These are phyloP conservation scores for Neocatenulostroma microsporum DNA, from an alignment of 2,329 filamentous ascomycete genomes.

Conservation along the genomic window DNA sequence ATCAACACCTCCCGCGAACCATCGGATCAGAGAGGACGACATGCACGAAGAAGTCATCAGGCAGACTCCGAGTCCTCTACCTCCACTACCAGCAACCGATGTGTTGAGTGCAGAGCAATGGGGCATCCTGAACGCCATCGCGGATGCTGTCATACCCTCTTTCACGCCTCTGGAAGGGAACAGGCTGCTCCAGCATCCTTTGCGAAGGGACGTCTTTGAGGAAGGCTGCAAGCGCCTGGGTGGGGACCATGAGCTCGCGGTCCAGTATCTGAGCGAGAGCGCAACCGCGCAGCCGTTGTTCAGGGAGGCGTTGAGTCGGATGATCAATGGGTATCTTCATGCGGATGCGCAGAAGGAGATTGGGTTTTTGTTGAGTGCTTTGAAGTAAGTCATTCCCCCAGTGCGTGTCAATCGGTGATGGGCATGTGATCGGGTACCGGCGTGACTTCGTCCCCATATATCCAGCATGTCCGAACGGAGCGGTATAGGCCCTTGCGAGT, in stretches of 20 bases:
- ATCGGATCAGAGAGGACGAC: slow-evolving; percentile 3
- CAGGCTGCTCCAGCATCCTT: slow-evolving; percentile 20
- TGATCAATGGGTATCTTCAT: slow-evolving; percentile 44
- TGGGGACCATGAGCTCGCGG: slow-evolving; percentile 29
- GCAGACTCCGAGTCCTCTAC: slow-evolving; percentile 11
- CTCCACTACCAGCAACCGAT: slow-evolving; percentile 3
- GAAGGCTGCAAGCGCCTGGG: slow-evolving; percentile 47
- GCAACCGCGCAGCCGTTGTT: slow-evolving; percentile 46
- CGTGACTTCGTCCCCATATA: no score
- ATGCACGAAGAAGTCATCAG: slow-evolving; percentile 7
- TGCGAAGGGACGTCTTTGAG: slow-evolving; percentile 28
- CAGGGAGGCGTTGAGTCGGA: slow-evolving; percentile 41
- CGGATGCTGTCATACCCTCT: slow-evolving; percentile 53
- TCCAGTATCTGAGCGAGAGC: slow-evolving; percentile 25
- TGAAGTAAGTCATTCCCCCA: neutral
- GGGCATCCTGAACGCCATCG: slow-evolving; percentile 50
- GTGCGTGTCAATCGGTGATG: no score
- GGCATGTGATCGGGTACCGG: no score
- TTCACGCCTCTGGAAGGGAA: slow-evolving; percentile 33
- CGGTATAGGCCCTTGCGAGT: no score
- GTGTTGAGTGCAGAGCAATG: slow-evolving; percentile 49
- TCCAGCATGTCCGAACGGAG: no score
- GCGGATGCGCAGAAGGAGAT: slow-evolving; percentile 43
- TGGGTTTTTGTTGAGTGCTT: slow-evolving; percentile 23
- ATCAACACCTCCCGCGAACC: neutral